Conservation (phyloP, 805 yeast genomes). For the Saccharomycopsis schoenii region DNA sequence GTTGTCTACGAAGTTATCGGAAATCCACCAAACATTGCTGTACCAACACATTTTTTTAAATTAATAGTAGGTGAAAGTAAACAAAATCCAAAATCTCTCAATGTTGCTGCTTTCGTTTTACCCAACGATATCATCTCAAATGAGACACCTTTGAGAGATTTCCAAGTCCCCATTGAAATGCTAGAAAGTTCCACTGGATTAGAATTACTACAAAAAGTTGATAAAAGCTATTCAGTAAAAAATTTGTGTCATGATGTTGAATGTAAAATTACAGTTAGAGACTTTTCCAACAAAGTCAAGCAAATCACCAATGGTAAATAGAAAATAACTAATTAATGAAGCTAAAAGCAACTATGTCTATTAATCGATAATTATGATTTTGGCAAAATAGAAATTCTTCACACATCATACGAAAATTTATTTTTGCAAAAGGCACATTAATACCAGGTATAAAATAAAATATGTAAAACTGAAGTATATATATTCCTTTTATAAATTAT, state of each 20-base stretch:
- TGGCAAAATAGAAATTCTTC: neutral
- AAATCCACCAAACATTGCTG: conserved; percentile 92
- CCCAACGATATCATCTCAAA: conserved; percentile 82
- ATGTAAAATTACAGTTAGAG: conserved; percentile 76
- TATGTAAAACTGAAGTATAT: no score
- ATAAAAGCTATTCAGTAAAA: conserved; percentile 41
- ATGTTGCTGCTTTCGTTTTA: conserved; percentile 87
- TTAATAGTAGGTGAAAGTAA: conserved; percentile 68
- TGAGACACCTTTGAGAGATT: conserved; percentile 54
- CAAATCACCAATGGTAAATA: neutral
- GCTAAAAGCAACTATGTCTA: no score
- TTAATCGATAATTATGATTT: neutral
- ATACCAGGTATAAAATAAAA: no score
- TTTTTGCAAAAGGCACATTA: no score
- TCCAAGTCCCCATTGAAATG: conserved; percentile 85
- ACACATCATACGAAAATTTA: no score
- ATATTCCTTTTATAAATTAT: no score
- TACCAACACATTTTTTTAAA: conserved; percentile 95
- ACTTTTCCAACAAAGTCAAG: conserved; percentile 34
- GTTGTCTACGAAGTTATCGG: conserved; percentile 92
- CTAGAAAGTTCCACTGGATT: conserved; percentile 82
- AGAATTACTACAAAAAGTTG: conserved; percentile 63
- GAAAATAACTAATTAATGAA: neutral
- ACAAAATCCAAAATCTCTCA: conserved; percentile 26
- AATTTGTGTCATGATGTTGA: conserved; percentile 70